A percentile compares a stretch with the other conserved stretches of the same genome.
Conservation (phyloP, 2,329 filamentous ascomycete genomes). For the Penicillium rolfsii region DNA sequence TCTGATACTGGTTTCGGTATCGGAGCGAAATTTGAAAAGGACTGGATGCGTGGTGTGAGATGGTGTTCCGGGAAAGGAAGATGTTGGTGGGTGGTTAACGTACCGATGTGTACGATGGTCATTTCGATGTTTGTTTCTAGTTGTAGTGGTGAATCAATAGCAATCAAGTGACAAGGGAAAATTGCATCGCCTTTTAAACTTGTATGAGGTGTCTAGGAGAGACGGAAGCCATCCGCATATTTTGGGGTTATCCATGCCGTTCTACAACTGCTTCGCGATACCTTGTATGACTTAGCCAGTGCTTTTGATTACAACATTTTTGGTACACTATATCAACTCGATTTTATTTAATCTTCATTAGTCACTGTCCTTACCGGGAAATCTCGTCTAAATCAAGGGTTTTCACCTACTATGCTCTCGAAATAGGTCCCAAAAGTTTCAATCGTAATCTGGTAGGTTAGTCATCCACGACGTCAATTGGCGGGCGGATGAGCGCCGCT, state of each 20-base stretch:
- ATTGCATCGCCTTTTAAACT: neutral
- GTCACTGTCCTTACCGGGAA: neutral
- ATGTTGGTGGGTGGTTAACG: neutral
- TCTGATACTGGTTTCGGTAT: constrained; percentile 49
- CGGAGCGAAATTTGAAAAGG: constrained; percentile 54
- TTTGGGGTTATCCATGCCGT: neutral
- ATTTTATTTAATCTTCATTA: neutral
- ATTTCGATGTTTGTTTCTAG: constrained; percentile 14
- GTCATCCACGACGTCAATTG: neutral
- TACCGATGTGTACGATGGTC: constrained; percentile 35
- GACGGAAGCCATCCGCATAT: neutral
- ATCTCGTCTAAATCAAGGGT: neutral
- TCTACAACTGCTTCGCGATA: neutral
- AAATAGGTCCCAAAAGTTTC: too few relatives aligned
- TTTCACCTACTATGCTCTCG: too few relatives aligned
- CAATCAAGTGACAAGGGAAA: neutral
- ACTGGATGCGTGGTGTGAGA: constrained; percentile 38
- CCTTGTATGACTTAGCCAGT: neutral
- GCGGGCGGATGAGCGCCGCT: neutral
- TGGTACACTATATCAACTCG: neutral
- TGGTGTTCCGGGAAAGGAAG: neutral
- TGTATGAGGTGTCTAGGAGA: neutral
- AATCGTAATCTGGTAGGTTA: neutral
- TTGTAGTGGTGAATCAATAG: neutral
- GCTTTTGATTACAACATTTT: neutral